phyloP scores from a whole-genome alignment of 176 grass and related monocot genomes.

The Cenchrus fungigraminus region DNA sequence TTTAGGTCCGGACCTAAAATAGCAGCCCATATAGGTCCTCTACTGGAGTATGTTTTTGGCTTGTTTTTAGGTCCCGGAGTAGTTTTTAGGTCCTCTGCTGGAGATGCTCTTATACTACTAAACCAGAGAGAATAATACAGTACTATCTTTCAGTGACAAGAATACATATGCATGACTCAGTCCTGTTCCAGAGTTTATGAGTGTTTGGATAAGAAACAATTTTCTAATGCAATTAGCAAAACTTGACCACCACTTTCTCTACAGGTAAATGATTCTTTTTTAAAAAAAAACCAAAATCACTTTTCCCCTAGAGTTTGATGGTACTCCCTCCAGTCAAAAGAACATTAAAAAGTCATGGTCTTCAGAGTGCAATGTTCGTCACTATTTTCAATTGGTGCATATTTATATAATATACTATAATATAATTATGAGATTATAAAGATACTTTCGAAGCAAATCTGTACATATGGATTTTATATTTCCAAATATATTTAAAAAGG shows the following conservation, averaged over 20 bases:
- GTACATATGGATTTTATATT: neutral
- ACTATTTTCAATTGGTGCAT: neutral
- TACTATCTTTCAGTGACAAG: neutral
- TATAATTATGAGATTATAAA: neutral
- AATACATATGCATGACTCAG: neutral
- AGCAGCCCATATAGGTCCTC: too few relatives aligned
- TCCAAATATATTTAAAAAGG: neutral
- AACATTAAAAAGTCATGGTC: neutral
- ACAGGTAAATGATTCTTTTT: too few relatives aligned
- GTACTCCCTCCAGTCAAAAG: neutral
- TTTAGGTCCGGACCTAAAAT: too few relatives aligned
- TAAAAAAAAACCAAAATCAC: neutral
- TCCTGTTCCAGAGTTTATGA: neutral
- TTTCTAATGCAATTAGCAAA: neutral
- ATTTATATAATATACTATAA: neutral
- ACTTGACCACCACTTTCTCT: neutral
- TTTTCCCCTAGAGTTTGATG: neutral
- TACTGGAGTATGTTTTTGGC: too few relatives aligned
- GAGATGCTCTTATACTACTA: too few relatives aligned
- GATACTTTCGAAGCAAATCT: neutral
- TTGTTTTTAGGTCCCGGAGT: too few relatives aligned
- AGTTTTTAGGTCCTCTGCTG: too few relatives aligned
- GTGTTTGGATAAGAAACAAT: neutral
- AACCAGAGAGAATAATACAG: too few relatives aligned
- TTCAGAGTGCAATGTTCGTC: neutral